Base-by-base conservation (phyloP, 352 stramenopile genomes). In the Phytophthora fragariaefolia region DNA sequence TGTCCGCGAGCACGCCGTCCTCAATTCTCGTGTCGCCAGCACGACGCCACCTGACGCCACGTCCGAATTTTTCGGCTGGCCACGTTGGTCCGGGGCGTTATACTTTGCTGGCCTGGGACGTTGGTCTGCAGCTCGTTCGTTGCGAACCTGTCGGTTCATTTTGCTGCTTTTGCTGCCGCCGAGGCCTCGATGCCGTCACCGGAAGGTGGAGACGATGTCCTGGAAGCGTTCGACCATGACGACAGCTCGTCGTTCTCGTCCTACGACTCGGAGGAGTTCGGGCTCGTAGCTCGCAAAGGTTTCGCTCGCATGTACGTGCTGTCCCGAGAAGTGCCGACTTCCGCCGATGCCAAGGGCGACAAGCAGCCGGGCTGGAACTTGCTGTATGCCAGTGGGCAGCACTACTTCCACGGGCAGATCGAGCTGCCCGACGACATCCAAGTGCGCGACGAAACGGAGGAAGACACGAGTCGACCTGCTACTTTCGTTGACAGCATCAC, bases 271-370 rank as follows among this genome's bases (percentile, higher is more conserved):
- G 73, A 80, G 15, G 66, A 80, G 22, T 87, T 85, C 59, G 79
- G 83, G 6, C 61, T 68, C 4, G 79, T 90, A 0, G 79, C 77
- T 15, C 80, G 79, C 24, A 73, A 73, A 2, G 83, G 83, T 3
- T 90, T 90, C 55, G 77, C 77, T 42, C 80, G 83, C 48, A 90
- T 89, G 83, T 91, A 91, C 30, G 76, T 87, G 34, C 66, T 91
- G 5, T 69, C 63, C 20, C 50, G 55, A 38, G 46, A 42, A n/a
- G 6, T 49, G 9, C 24, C 45, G 4, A 15, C 30, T 2, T 17
- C 30, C 1, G 12, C 6, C 10, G 34, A 50, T 4, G 46, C 51
- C 20, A 77, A 73, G 22, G 24, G 17, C 65, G 18, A 64, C 50
- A 64, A 23, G 26, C 42, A 34, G n/a, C 26, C 20, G 2, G 59